Conservation (phyloP, 768 basidiomycete genomes). For the Boletus bicolor region DNA sequence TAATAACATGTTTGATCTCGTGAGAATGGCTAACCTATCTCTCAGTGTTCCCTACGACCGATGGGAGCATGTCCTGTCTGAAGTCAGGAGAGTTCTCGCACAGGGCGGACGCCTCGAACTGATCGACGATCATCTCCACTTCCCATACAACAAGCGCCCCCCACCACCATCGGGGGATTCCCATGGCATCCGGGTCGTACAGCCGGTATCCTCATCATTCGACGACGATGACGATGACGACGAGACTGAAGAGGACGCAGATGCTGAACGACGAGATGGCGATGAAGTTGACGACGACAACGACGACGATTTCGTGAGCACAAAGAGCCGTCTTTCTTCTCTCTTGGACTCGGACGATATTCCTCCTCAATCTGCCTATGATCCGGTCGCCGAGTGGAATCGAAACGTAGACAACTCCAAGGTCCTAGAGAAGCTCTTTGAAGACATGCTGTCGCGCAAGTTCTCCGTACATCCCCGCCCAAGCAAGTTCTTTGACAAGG, state of each 20-base stretch:
- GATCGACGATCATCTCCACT: constrained; percentile 68
- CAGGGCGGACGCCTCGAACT: constrained; percentile 66
- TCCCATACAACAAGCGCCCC: constrained; percentile 48
- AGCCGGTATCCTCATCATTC: constrained; percentile 17
- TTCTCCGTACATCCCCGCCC: constrained; percentile 54
- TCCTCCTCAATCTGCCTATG: constrained; percentile 19
- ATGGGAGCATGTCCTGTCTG: constrained; percentile 58
- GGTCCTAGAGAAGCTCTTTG: constrained; percentile 56
- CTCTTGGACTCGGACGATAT: constrained; percentile 19
- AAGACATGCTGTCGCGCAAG: constrained; percentile 52
- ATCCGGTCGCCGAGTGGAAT: constrained; percentile 39
- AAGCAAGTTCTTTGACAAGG: constrained; percentile 44
- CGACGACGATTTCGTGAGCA: constrained; percentile 31
- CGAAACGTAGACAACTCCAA: constrained; percentile 37
- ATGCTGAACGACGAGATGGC: constrained; percentile 8
- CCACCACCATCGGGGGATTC: constrained; percentile 15
- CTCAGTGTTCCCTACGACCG: constrained; percentile 56
- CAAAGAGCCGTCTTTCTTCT: constrained; percentile 29
- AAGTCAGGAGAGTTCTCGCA: constrained; percentile 60
- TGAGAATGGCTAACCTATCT: constrained; percentile 68
- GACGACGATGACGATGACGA: constrained; percentile 19
- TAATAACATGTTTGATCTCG: constrained; percentile 61
- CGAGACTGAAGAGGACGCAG: constrained; percentile 20
- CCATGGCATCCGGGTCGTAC: background rate
- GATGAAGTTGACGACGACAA: constrained; percentile 26